Evolutionary conservation across 2,329 filamentous ascomycete genomes (phyloP).

Genomic region (Ciborinia camelliae): DNA sequence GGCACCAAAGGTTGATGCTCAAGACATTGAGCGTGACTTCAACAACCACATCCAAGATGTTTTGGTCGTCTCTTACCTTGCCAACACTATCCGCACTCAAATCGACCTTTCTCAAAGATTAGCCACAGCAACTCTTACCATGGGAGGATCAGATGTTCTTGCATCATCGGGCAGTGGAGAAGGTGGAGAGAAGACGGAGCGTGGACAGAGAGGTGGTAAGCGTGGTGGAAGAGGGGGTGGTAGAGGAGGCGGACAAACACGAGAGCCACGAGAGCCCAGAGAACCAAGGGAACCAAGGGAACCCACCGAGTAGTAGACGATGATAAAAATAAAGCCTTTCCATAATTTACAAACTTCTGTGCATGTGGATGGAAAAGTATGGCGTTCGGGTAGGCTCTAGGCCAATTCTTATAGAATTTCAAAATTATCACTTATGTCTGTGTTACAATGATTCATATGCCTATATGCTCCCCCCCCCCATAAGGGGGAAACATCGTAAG

Average conservation of each 20-base stretch:
- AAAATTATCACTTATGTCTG: constrained; percentile 15
- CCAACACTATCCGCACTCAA: constrained; percentile 98
- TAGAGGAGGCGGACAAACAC: constrained; percentile 46
- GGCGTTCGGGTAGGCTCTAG: constrained; percentile 47
- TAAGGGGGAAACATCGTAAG: no score
- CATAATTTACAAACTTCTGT: constrained; percentile 28
- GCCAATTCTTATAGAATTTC: constrained; percentile 33
- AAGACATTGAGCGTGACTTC: constrained; percentile 94
- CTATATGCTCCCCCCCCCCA: no score
- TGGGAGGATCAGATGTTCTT: constrained; percentile 48
- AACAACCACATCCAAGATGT: constrained; percentile 99
- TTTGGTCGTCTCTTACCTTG: constrained; percentile 94
- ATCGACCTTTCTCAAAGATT: constrained; percentile 96
- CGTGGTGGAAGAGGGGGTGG: constrained; percentile 49
- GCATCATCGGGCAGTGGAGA: constrained; percentile 42
- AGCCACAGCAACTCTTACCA: constrained; percentile 69
- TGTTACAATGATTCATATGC: constrained; percentile 36
- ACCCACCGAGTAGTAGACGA: constrained; percentile 15
- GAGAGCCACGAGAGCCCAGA: constrained; percentile 52
- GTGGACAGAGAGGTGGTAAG: constrained; percentile 45
- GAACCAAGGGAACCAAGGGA: constrained; percentile 48
- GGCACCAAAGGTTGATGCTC: constrained; percentile 88
- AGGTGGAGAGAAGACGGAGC: constrained; percentile 47
- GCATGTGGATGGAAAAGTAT: constrained; percentile 38
- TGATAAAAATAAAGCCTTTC: constrained; percentile 26